phyloP scores from a whole-genome alignment of 768 basidiomycete genomes.

The Pilatotrama ljubarskyi region DNA sequence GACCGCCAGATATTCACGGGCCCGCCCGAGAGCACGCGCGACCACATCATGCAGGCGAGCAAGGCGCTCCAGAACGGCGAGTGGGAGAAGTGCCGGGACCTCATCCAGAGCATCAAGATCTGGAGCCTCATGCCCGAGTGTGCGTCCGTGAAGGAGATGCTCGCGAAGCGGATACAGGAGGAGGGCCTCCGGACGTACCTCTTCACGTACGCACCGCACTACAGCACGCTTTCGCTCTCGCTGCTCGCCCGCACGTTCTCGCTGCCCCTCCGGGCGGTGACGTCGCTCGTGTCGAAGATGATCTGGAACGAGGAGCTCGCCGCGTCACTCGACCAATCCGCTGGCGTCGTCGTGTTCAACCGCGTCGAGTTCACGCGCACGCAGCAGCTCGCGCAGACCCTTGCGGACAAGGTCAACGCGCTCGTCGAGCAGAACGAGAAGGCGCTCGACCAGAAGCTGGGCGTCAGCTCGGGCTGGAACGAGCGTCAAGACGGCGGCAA shows the following conservation, averaged over 20 bases:
- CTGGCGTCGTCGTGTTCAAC: constrained; percentile 90
- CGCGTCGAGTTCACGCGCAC: constrained; percentile 84
- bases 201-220: constrained; percentile 96
- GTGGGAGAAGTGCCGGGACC: constrained; percentile 93
- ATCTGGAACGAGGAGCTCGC: constrained; percentile 96
- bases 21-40: constrained; percentile 96
- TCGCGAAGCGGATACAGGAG: constrained; percentile 97
- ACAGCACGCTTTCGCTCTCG: constrained; percentile 85
- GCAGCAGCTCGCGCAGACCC: constrained; percentile 85
- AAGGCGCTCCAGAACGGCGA: constrained; percentile 95
- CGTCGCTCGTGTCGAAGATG: constrained; percentile 95
- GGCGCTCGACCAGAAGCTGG: constrained; percentile 80
- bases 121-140: constrained; percentile 97
- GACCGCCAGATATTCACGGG: constrained; percentile 98
- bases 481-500: constrained; percentile 70
- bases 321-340: constrained; percentile 90
- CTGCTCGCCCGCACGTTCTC: constrained; percentile 88
- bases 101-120: constrained; percentile 95
- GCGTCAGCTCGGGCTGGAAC: constrained; percentile 60
- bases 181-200: constrained; percentile 96
- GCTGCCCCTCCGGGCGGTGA: constrained; percentile 76
- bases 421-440: constrained; percentile 95
- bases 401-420: constrained; percentile 83
- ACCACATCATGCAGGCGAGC: constrained; percentile 99
- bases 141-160: constrained; percentile 87